These are phyloP conservation scores for Plantago lanceolata DNA, from an alignment of 305 asterid genomes.

Conservation along the genomic window DNA sequence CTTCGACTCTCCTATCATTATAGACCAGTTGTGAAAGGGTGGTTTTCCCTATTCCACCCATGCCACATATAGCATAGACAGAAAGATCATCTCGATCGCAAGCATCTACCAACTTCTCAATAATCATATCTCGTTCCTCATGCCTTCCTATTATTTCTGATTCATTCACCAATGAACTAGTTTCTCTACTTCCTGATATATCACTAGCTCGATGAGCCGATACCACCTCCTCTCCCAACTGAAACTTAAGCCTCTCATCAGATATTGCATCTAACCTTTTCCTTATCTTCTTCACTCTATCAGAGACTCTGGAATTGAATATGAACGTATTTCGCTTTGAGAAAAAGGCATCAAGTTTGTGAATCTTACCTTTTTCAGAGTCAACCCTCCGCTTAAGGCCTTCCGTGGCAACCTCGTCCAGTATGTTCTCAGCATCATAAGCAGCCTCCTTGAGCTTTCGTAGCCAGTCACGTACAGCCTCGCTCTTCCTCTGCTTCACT, in stretches of 20 bases:
- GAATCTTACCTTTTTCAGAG: constrained; percentile 12
- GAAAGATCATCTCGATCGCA: constrained; percentile 17
- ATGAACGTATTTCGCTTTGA: constrained; percentile 10
- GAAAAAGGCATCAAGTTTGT: neutral
- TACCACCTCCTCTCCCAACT: constrained; percentile 10
- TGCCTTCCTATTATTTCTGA: constrained; percentile 34
- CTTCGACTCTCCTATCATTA: constrained; percentile 25
- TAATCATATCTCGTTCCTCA: constrained; percentile 25
- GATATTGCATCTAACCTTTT: constrained; percentile 20
- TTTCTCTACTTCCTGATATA: constrained; percentile 15
- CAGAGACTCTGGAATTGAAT: constrained; percentile 12
- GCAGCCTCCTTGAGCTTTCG: constrained; percentile 33
- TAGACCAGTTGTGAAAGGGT: constrained; percentile 37
- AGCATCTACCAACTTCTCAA: constrained; percentile 1
- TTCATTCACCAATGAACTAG: constrained; percentile 30
- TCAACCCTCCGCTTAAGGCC: constrained; percentile 22
- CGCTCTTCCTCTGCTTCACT: constrained; percentile 21
- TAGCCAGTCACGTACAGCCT: constrained; percentile 26
- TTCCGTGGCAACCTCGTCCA: constrained; percentile 29
- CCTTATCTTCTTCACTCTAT: constrained; percentile 6
- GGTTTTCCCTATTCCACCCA: constrained; percentile 15
- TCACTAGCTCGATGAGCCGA: constrained; percentile 14
- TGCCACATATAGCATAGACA: constrained; percentile 26
- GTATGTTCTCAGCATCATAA: constrained; percentile 29
- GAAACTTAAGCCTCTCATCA: constrained; percentile 11